Evolutionary conservation across 768 basidiomycete genomes (phyloP), one percentile per base, ranked within the genome.

Genomic region (Mycena capillaripes): DNA sequence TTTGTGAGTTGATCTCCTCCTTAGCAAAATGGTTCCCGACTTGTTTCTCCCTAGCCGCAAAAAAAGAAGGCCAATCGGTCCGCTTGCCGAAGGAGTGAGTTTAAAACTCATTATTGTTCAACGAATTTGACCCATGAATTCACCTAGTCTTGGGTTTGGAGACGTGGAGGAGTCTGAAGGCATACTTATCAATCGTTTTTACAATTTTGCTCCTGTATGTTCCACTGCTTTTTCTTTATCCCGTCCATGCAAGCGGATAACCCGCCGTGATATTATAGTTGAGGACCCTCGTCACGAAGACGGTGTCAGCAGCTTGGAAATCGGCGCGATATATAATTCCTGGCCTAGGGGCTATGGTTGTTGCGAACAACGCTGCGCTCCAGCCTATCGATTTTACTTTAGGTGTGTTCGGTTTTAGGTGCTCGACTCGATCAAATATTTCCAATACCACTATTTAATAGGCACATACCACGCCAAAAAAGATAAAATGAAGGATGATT

Each of bases 171-270:
- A 53, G 14, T 58, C 56, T 58, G 56, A 16, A 21, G 34, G 56
- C n/a, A 58, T 32, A 9, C 56, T 58, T 14, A 23, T 21, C 34
- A n/a, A 36, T 38, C 6, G 56, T 38, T 57, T 58, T 38, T 58
- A 21, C 56, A 58, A 58, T n/a, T 58, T 58, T n/a, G 56, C 56
- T 17, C 56, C 56, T 58, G 56, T 58, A 58, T 58, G 56, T 58
- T 58, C 21, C 34, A 38, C 9, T 58, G 19, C 32, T 58, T 58
- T 36, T 36, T 38, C 56, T 21, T 58, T 58, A 21, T 16, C 32
- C 32, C 56, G 32, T 58, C 56, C 55, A 56, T 56, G 21, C 30
- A 56, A 56, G 55, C 29, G 55, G 55, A 56, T 58, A 58, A 58
- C 30, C 19, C 56, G 32, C 7, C 34, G 56, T 21, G 16, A 16